These are phyloP conservation scores for Bocquillonia castaneifolia DNA, from an alignment of 441 rosid species.

Conservation along the genomic window DNA sequence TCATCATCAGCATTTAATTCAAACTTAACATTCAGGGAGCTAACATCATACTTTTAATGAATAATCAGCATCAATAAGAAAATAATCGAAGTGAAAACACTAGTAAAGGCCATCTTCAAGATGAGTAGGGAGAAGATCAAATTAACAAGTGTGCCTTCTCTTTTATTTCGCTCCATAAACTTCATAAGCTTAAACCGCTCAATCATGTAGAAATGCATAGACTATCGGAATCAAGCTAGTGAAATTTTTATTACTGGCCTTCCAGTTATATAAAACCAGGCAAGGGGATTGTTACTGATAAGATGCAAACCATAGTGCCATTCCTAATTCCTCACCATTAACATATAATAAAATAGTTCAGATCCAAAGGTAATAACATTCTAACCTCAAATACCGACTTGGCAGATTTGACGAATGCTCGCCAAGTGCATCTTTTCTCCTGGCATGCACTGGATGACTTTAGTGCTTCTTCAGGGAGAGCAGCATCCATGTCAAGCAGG, in stretches of 20 bases:
- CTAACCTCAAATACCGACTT: constrained; percentile 49
- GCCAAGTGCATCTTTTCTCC: constrained; percentile 44
- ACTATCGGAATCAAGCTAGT: not conserved
- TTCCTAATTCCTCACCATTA: not conserved
- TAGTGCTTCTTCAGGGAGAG: constrained; percentile 42
- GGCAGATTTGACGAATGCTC: constrained; percentile 46
- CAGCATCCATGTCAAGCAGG: constrained; percentile 62
- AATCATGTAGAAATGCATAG: not conserved
- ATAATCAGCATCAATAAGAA: too few relatives aligned
- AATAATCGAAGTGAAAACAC: not conserved
- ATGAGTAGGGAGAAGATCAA: not conserved
- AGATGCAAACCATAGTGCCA: not conserved
- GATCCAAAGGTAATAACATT: not conserved
- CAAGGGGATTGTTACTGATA: not conserved
- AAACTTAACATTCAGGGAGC: not conserved
- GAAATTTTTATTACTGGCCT: not conserved
- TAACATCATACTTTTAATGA: not conserved
- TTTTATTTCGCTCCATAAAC: too few relatives aligned
- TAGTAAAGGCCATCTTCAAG: too few relatives aligned
- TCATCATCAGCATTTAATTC: not conserved
- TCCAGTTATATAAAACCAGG: not conserved
- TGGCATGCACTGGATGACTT: constrained; percentile 35
- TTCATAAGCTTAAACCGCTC: not conserved
- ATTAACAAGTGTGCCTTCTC: not conserved
- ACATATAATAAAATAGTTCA: not conserved